phyloP scores from a whole-genome alignment of 768 basidiomycete species.

The Boletellus sp. region DNA sequence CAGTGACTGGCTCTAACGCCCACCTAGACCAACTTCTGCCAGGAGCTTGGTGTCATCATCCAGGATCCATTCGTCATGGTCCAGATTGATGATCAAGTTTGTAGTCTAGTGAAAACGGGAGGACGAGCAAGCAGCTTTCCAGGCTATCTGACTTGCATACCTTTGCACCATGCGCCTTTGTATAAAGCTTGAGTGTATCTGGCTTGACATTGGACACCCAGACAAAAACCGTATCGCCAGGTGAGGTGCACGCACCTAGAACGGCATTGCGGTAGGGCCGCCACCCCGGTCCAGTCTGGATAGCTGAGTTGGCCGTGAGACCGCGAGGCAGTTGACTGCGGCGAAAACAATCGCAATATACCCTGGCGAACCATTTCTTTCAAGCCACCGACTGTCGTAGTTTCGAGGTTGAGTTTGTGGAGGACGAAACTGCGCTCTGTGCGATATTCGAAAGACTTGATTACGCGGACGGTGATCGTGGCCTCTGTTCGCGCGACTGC shows the following conservation, averaged over 20 bases:
- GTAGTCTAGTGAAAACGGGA: constrained; percentile 61
- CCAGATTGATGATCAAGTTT: constrained; percentile 97
- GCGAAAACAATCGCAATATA: constrained; percentile 28
- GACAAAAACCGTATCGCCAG: not conserved
- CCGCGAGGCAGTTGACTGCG: not conserved
- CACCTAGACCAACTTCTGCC: constrained; percentile 74
- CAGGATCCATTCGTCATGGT: constrained; percentile 92
- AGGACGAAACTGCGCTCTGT: constrained; percentile 87
- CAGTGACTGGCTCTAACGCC: constrained; percentile 24
- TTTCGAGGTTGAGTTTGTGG: constrained; percentile 73
- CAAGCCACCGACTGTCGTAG: constrained; percentile 72
- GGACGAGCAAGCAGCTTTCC: not conserved
- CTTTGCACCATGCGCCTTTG: constrained; percentile 93
- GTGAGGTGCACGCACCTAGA: constrained; percentile 52
- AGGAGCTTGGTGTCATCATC: constrained; percentile 62
- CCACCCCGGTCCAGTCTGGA: constrained; percentile 76
- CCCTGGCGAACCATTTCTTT: constrained; percentile 70
- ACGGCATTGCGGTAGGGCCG: constrained; percentile 77
- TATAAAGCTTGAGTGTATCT: constrained; percentile 96
- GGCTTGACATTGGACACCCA: constrained; percentile 5
- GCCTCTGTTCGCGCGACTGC: constrained; percentile 68
- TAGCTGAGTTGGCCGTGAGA: constrained; percentile 41
- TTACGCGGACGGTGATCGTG: constrained; percentile 85
- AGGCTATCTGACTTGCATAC: constrained; percentile 34
- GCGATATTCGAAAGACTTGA: constrained; percentile 93